Base-by-base conservation (phyloP, 2,329 filamentous ascomycete genomes). In the Cladophialophora bantiana region DNA sequence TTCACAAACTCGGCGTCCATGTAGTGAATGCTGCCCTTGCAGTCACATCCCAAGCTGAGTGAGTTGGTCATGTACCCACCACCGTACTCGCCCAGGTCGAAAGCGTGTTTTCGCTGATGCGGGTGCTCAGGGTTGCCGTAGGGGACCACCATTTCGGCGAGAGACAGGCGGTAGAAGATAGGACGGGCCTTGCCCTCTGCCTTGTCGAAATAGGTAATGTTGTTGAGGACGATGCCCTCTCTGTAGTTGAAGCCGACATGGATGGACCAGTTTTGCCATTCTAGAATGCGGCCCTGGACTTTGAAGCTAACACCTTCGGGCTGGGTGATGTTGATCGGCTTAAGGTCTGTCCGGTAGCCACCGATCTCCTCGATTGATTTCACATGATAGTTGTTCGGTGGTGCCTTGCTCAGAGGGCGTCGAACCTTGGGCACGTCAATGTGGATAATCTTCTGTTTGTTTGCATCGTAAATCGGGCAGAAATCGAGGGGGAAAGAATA, bases 171-270 rank as follows among this genome's bases (percentile, higher is more conserved):
- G 85, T 95, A 97, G 80, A 97, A 96, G 40, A 96, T 84, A 1
- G 92, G 90, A 36, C 94, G 85, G 38, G 89, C 83, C 52, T 82
- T 89, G 54, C 92, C 89, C 31, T 73, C 73, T 13, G 64, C 83
- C 78, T 92, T 91, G 79, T 97, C 94, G 73, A 93, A 94, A 80
- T 90, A 96, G 2, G 89, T 91, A 76, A 97, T 93, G 80, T 97
- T 93, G 78, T 91, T 95, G 6, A 97, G 83, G 1, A 97, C 91
- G 72, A 97, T 90, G 26, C 94, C 94, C 79, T 97, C 94, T 32
- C 92, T 87, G 81, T 97, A 95, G 83, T 96, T 97, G 86, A 97
- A 97, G 31, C 94, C 94, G 66, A 97, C 87, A 77, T 97, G 94
- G 71, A 97, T 87, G 74, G 87, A 94, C 91, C 93, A 97, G 76